A percentile compares a stretch with the other conserved stretches of the same genome.
Evolutionary conservation across 345 rosid genomes (phyloP).

Genomic region (Microcos paniculata): DNA sequence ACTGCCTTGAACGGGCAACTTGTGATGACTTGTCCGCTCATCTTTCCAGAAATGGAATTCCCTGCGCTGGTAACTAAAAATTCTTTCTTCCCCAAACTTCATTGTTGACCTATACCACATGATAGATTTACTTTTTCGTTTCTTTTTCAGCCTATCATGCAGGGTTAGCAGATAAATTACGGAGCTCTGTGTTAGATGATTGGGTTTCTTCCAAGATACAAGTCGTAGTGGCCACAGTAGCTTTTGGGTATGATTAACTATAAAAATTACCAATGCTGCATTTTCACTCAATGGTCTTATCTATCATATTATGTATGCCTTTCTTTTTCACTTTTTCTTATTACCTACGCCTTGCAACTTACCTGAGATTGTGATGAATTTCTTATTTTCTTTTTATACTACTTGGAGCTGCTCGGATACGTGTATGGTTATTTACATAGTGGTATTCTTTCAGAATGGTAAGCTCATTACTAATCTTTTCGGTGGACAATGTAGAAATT

Average conservation of each 20-base stretch:
- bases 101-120: background rate
- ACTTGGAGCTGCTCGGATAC: constrained; percentile 53
- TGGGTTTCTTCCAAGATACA: constrained; percentile 92
- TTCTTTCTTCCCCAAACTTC: background rate
- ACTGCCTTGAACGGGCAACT: constrained; percentile 92
- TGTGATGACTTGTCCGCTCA: constrained; percentile 83
- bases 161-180: constrained; percentile 73
- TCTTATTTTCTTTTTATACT: constrained; percentile 28
- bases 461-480: constrained; percentile 29
- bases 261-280: background rate
- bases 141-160: constrained; percentile 85
- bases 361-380: constrained; percentile 35
- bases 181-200: constrained; percentile 81
- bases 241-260: constrained; percentile 75
- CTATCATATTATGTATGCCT: background rate
- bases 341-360: constrained; percentile 9
- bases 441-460: constrained; percentile 80
- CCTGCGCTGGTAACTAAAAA: constrained; percentile 68
- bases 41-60: constrained; percentile 71
- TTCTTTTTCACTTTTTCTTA: constrained; percentile 9
- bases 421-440: constrained; percentile 34
- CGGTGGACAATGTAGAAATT: background rate
- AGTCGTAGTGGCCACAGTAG: constrained; percentile 97
- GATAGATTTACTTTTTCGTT: constrained; percentile 7
- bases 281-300: background rate